Evolutionary conservation across 2,329 filamentous ascomycete genomes (phyloP), one percentile per base, ranked within the genome.

Genomic region (Penicillium sp.): DNA sequence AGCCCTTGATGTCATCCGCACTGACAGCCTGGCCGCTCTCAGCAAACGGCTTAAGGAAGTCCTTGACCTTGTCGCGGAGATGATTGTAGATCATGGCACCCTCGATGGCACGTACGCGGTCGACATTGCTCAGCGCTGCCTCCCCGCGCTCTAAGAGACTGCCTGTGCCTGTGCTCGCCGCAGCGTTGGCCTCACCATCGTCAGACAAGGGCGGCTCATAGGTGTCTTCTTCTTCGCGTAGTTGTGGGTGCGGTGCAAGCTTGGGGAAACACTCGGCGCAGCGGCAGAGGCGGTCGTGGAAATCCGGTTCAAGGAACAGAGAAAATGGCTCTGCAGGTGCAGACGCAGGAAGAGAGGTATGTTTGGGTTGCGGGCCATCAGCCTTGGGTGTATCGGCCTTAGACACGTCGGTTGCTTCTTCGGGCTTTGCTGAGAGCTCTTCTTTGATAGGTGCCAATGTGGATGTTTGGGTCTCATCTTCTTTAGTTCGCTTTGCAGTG

Each of bases 41-140:
- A 0, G 93, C 93, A 66, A 95, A 98, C 35, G 94, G 86, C 69
- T 90, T 83, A 61, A 98, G 81, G 66, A 98, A 97, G 0, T 85
- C 84, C 74, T 91, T 95, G n/a, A 98, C 82, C 65, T 91, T 90
- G 63, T 97, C 90, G 64, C 94, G 93, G 50, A 98, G 78, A 61
- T 95, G 86, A 61, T 97, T 96, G 70, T 97, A 98, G 0, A 90
- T 91, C 89, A 97, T 96, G 37, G 95, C 91, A 13, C 93, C 93
- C 67, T 98, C 87, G 46, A 98, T 95, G 4, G 93, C 93, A 11
- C 85, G 79, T 6, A 97, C 91, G 2, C 93, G 86, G 65, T 98
- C 93, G 46, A 98, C 84, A 60, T 89, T 94, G 65, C 84, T 89
- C 23, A 98, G 78, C 0, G 90, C 91, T 39, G 88, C 91, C 71